phyloP scores from a whole-genome alignment of 1,284 basidiomycete species.

The Inonotus hispidus region DNA sequence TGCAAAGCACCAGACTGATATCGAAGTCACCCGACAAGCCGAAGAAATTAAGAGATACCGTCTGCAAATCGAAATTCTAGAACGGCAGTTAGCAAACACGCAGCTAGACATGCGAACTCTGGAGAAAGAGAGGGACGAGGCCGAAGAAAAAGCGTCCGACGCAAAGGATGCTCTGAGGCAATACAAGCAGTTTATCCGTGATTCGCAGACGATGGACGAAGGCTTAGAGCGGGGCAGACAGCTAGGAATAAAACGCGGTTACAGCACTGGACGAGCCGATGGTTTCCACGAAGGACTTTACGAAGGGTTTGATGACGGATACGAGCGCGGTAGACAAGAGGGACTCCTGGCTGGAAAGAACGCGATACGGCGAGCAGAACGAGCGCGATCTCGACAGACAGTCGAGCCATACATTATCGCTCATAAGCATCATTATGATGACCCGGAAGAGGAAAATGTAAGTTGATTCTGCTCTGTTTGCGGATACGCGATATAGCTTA shows the following conservation, averaged over 20 bases:
- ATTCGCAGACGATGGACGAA: slow-evolving; percentile 42
- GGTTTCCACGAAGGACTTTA: slow-evolving; percentile 38
- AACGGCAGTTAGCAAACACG: slow-evolving; percentile 43
- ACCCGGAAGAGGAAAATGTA: slow-evolving; percentile 24
- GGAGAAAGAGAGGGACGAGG: slow-evolving; percentile 41
- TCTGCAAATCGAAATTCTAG: slow-evolving; percentile 42
- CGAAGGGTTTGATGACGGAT: slow-evolving; percentile 34
- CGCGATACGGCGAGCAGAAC: slow-evolving; percentile 41
- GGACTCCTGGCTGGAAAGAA: slow-evolving; percentile 45
- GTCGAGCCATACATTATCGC: slow-evolving; percentile 35
- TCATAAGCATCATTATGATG: slow-evolving; percentile 40
- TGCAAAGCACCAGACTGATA: slow-evolving; percentile 41
- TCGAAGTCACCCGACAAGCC: slow-evolving; percentile 39
- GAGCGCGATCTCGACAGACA: slow-evolving; percentile 37
- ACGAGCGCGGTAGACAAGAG: slow-evolving; percentile 33
- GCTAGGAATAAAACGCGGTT: slow-evolving; percentile 34
- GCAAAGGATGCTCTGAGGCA: slow-evolving; percentile 42
- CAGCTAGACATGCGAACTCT: slow-evolving; percentile 38
- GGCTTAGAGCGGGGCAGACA: slow-evolving; percentile 39
- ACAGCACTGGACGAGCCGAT: slow-evolving; percentile 37
- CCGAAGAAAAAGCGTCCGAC: slow-evolving; percentile 42
- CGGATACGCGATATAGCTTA: slow-evolving; percentile 21
- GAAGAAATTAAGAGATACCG: slow-evolving; percentile 46
- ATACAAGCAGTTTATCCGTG: slow-evolving; percentile 42
- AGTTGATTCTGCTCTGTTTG: slow-evolving; percentile 27